These are phyloP conservation scores for Cutaneotrichosporon dermatis DNA, from an alignment of 1,284 basidiomycete genomes.

Conservation along the genomic window DNA sequence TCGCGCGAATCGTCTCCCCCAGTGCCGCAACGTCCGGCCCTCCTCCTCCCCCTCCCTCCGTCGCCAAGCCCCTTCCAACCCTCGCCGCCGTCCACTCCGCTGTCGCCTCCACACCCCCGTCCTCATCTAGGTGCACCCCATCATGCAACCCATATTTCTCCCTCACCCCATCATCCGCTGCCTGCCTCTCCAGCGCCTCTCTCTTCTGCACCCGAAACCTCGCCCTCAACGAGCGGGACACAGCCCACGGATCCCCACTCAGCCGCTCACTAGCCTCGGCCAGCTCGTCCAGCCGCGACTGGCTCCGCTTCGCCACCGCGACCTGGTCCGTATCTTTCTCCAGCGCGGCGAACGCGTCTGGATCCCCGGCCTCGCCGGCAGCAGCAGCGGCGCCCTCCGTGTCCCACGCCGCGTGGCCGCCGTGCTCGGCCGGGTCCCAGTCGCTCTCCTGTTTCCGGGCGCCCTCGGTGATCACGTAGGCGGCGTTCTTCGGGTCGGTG, in stretches of 20 bases:
- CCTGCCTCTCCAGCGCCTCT: constrained; percentile 61
- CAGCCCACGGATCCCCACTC: constrained; percentile 76
- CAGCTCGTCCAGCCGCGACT: constrained; percentile 70
- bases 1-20: constrained; percentile 3
- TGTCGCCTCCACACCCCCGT: constrained; percentile 26
- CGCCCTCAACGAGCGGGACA: constrained; percentile 68
- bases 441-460: constrained; percentile 87
- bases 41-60: not conserved
- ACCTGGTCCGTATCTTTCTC: constrained; percentile 81
- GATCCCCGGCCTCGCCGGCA: not conserved
- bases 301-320: constrained; percentile 63
- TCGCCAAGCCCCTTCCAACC: not conserved
- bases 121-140: constrained; percentile 33
- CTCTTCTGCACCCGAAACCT: constrained; percentile 82
- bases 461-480: constrained; percentile 86
- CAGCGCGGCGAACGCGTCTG: constrained; percentile 76
- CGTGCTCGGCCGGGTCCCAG: constrained; percentile 94
- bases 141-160: constrained; percentile 68
- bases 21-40: not conserved
- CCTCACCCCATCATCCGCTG: constrained; percentile 55
- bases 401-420: constrained; percentile 75
- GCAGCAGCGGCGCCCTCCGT: constrained; percentile 56
- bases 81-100: constrained; percentile 28
- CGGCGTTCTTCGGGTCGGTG: constrained; percentile 94
- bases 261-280: constrained; percentile 66